Base-by-base conservation (phyloP, 2,329 filamentous ascomycete species). In the Arthrobotrys musiformis region DNA sequence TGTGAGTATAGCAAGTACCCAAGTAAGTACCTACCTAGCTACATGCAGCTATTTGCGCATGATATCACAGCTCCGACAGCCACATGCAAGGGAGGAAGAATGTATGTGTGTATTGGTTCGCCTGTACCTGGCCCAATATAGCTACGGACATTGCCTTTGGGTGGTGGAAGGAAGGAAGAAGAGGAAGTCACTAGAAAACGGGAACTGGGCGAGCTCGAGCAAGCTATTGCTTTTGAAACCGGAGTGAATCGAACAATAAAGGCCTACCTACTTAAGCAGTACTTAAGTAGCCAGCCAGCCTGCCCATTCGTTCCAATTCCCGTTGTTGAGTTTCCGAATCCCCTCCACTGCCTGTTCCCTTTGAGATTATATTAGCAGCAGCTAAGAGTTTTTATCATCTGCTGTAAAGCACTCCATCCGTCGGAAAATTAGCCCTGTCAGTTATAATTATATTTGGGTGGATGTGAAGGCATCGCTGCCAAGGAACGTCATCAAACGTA, bases 401-500 rank as follows among this genome's bases (percentile, higher is more conserved):
- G 9, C 26, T 24, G 15, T 40, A 5, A 40, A 40, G 8, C 5
- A 48, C 13, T 48, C 5, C 19, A 8, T 48, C 19, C 30, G 9
- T 26, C 70, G 62, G 61, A 61, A 46, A 68, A 56, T 68, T 48
- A 62, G 56, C 62, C 56, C 22, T 52, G 66, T 52, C 22, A 17
- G 24, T 30, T 37, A n/a, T n/a, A n/a, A n/a, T n/a, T n/a, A n/a
- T n/a, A n/a, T n/a, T 6, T 33, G 19, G 28, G 66, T 70, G 66
- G 40, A 42, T 44, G 33, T 60, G 26, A 50, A 24, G 22, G 37
- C 70, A 63, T 54, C 37, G 17, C 58, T 61, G 72, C 72, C 72
- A 76, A 76, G 72, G 44, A 70, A 76, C 72, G 64, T 70, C 72
- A 70, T 76, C 62, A 52, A 56, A 35, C 50, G 50, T 56, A 56